Evolutionary conservation across 352 stramenopile genomes (phyloP).

Genomic region (Hyaloperonospora arabidopsidis): DNA sequence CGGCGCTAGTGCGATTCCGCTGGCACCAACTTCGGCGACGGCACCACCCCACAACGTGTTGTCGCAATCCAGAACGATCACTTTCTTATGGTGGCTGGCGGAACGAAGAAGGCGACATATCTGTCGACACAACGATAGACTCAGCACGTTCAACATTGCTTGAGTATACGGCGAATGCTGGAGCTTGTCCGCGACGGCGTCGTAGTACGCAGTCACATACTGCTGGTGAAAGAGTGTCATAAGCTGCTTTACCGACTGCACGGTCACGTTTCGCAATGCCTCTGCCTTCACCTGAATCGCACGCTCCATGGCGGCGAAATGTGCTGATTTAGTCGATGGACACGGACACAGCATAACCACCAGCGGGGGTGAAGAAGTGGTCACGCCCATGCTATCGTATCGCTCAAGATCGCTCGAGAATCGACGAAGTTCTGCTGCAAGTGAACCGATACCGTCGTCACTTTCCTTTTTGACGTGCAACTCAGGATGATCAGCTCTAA

Average conservation of each 20-base stretch:
- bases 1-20: constrained; percentile 30
- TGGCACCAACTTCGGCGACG: constrained; percentile 45
- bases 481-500: constrained; percentile 49
- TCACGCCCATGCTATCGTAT: constrained; percentile 18
- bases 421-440: constrained; percentile 2
- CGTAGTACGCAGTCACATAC: constrained; percentile 33
- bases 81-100: constrained; percentile 39
- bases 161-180: constrained; percentile 63
- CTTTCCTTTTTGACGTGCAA: constrained; percentile 13
- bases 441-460: neutral
- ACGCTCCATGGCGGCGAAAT: constrained; percentile 9
- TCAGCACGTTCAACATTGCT: constrained; percentile 43
- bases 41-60: constrained; percentile 68
- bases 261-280: constrained; percentile 19
- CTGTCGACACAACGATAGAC: constrained; percentile 38
- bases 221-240: constrained; percentile 28
- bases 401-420: constrained; percentile 23
- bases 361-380: constrained; percentile 11
- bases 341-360: constrained; percentile 38
- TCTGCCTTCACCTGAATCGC: constrained; percentile 15
- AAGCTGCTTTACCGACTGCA: constrained; percentile 21
- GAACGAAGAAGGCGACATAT: constrained; percentile 39
- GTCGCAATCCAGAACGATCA: constrained; percentile 73
- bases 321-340: constrained; percentile 11
- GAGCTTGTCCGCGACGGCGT: constrained; percentile 39